Percentiles rank a stretch among this genome's conserved stretches.
phyloP scores from a whole-genome alignment of 2,329 filamentous ascomycete species.

The Botrytis paeoniae region DNA sequence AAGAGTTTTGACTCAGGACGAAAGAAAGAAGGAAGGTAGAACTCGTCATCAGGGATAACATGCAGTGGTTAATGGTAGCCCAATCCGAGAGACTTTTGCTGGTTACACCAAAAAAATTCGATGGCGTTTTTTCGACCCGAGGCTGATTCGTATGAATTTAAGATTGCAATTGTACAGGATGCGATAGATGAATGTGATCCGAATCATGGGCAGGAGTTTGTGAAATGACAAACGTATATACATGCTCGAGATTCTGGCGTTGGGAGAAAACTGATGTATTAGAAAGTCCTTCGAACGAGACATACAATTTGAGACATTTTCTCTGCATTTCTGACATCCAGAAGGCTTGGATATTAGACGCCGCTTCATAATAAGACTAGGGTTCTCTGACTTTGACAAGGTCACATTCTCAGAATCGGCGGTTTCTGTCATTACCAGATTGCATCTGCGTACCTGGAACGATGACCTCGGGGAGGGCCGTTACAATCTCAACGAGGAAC shows the following conservation, averaged over 20 bases:
- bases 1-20: background rate
- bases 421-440: too few species aligned
- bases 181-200: background rate
- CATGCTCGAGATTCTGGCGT: too few species aligned
- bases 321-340: background rate
- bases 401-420: too few species aligned
- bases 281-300: background rate
- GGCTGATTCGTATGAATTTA: background rate
- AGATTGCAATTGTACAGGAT: background rate
- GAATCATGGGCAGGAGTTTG: background rate
- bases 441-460: background rate
- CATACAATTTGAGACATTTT: background rate
- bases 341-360: background rate
- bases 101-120: too few species aligned
- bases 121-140: background rate
- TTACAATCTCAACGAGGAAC: background rate
- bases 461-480: too few species aligned
- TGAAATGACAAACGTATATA: background rate
- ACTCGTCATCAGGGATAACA: background rate
- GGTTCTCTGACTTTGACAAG: rapidly evolving
- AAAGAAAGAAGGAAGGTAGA: background rate
- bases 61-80: background rate
- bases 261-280: background rate
- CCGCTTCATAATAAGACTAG: too few species aligned
- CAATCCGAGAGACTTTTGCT: background rate